Conservation (phyloP, 116 monocot species). For the Zostera marina region DNA sequence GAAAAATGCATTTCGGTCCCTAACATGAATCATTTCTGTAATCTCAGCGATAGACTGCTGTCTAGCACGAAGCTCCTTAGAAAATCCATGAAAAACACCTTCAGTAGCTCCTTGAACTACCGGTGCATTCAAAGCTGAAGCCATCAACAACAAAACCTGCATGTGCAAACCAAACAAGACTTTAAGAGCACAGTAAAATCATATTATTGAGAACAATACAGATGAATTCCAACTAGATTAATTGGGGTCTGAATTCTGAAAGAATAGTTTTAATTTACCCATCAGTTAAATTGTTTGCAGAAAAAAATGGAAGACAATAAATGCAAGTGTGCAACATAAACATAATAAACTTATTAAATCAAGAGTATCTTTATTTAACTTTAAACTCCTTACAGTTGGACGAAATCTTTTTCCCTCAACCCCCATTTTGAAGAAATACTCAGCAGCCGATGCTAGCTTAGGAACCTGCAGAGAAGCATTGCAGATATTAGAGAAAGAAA, state of each 20-base stretch:
- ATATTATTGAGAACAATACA: too few species aligned
- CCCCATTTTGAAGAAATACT: constrained; percentile 83
- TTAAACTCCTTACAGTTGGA: constrained; percentile 52
- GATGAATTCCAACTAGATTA: too few species aligned
- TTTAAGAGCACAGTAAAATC: background rate
- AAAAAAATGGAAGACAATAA: background rate
- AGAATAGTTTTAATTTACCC: too few species aligned
- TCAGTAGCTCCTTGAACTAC: constrained; percentile 19
- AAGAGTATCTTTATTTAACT: background rate
- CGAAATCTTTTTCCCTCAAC: constrained; percentile 96
- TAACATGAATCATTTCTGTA: constrained; percentile 89
- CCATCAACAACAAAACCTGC: constrained; percentile 69
- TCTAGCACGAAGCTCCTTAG: constrained; percentile 33
- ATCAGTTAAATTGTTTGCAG: background rate
- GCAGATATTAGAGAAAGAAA: background rate
- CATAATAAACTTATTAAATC: background rate
- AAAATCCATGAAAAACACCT: constrained; percentile 14
- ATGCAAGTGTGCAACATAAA: background rate
- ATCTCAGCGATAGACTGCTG: constrained; percentile 63
- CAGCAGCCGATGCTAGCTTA: constrained; percentile 83
- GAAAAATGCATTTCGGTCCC: constrained; percentile 4
- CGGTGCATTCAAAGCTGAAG: constrained; percentile 52
- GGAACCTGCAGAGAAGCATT: constrained; percentile 41
- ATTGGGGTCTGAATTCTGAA: too few species aligned
- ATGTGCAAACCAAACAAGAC: background rate